Base-by-base conservation (phyloP, 116 monocot species). In the Trichopus zeylanicus region DNA sequence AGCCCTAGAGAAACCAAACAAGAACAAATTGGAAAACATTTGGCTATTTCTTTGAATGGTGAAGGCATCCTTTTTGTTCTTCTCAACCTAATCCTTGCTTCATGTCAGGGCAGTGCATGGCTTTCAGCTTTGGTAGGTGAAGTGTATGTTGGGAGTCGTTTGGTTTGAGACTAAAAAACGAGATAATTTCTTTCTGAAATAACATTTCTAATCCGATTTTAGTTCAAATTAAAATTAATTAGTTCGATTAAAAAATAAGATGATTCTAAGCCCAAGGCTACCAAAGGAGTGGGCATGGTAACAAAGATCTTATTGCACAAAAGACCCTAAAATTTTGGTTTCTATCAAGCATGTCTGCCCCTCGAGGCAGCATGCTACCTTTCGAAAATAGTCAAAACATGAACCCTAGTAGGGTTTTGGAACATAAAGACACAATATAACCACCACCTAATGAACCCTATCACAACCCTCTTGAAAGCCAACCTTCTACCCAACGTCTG, bases 401-500 rank as follows among this genome's bases (percentile, higher is more conserved):
- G 1, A n/a, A 16, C 37, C 13, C 42, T 42, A n/a, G 12, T 42
- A 42, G 42, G 42, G 42, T 42, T 42, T 42, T 42, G n/a, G 42
- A 15, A n/a, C 42, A 42, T 0, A n/a, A 16, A 42, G 13, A 42
- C 13, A 42, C 42, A 42, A 16, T 42, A 6, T 8, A 51, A n/a
- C 15, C 24, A 22, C 51, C 51, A 51, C 51, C 51, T 51, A 51
- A 24, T 19, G 7, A 20, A 51, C 15, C 21, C 51, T 20, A 22
- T 20, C 51, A 26, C 34, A 51, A n/a, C 42, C 26, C 15, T n/a
- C 13, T 7, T 67, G 59, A 34, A 34, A 51, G 37, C 53, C 7
- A 53, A 23, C 63, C 51, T 33, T 52, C 52, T 63, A 63, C 9
- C 52, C 51, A 52, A 63, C 63, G n/a, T n/a, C 29, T 19, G 55